phyloP scores from a whole-genome alignment of 1,284 basidiomycete species.

The Apiotrichum montevideense region DNA sequence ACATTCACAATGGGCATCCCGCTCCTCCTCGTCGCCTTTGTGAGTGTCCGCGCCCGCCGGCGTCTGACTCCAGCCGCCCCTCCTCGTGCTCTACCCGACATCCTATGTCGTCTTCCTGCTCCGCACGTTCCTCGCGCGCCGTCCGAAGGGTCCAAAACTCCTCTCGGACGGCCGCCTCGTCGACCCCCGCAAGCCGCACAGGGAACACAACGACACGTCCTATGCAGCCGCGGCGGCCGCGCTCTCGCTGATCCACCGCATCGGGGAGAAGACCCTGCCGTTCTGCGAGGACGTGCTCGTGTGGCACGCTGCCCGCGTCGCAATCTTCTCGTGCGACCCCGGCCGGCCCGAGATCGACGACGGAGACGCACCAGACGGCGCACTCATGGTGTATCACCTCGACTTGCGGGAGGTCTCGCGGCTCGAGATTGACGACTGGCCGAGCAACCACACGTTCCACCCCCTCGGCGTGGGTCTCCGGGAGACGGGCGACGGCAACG shows the following conservation, averaged over 20 bases:
- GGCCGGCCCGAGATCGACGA: slow-evolving; percentile 1
- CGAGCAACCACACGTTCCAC: neutral
- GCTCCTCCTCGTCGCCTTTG: neutral
- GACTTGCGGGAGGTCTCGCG: neutral
- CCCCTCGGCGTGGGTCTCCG: slow-evolving; percentile 6
- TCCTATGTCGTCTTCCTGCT: neutral
- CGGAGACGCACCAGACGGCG: neutral
- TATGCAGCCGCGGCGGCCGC: neutral
- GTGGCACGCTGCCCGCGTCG: neutral
- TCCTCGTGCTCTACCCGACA: slow-evolving; percentile 10
- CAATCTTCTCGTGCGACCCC: slow-evolving; percentile 7
- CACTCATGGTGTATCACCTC: slow-evolving; percentile 1
- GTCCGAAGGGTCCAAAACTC: neutral
- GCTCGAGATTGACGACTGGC: neutral
- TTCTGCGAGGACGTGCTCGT: slow-evolving; percentile 7
- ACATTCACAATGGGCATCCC: neutral
- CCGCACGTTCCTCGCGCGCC: neutral
- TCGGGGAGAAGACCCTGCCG: neutral
- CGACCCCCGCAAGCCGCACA: slow-evolving; percentile 2
- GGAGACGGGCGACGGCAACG: neutral
- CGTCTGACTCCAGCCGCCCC: slow-evolving; percentile 5
- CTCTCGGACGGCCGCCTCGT: slow-evolving; percentile 6
- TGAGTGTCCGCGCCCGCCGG: neutral
- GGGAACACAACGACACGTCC: neutral
- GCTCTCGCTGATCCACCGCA: neutral